A percentile compares a stretch with the other conserved stretches of the same genome.
Conservation (phyloP, 495 filamentous ascomycete genomes). For the Jackrogersella minutella region DNA sequence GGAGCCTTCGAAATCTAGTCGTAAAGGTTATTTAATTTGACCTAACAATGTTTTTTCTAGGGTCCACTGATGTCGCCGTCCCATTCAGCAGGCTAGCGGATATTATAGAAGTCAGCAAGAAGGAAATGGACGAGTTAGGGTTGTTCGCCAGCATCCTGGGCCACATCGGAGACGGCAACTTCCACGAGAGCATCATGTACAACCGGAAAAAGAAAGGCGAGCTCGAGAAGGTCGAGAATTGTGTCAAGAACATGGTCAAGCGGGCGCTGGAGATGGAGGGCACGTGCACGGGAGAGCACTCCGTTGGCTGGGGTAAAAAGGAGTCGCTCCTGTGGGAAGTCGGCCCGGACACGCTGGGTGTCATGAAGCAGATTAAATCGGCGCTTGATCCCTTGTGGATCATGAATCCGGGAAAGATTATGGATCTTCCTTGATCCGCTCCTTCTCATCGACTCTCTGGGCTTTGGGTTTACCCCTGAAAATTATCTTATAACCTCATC, state of each 20-base stretch:
- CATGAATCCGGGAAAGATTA: constrained; percentile 92
- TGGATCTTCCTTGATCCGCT: constrained; percentile 62
- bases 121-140: constrained; percentile 84
- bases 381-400: constrained; percentile 91
- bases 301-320: constrained; percentile 89
- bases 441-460: background rate
- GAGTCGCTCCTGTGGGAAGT: constrained; percentile 80
- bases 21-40: background rate
- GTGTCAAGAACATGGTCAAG: constrained; percentile 88
- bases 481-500: background rate
- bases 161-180: constrained; percentile 76
- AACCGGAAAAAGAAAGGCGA: constrained; percentile 72
- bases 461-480: background rate
- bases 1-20: background rate
- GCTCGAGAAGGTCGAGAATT: constrained; percentile 73
- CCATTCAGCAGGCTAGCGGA: constrained; percentile 86
- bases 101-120: constrained; percentile 89
- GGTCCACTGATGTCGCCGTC: constrained; percentile 87
- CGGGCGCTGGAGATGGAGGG: constrained; percentile 91
- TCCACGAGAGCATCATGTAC: constrained; percentile 90
- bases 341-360: constrained; percentile 78
- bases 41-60: constrained; percentile 37
- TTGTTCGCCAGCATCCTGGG: constrained; percentile 86
- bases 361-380: constrained; percentile 86
- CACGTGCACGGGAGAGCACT: constrained; percentile 91